These are phyloP conservation scores for Annona cherimola DNA, from an alignment of 164 flowering plant species.

Conservation along the genomic window DNA sequence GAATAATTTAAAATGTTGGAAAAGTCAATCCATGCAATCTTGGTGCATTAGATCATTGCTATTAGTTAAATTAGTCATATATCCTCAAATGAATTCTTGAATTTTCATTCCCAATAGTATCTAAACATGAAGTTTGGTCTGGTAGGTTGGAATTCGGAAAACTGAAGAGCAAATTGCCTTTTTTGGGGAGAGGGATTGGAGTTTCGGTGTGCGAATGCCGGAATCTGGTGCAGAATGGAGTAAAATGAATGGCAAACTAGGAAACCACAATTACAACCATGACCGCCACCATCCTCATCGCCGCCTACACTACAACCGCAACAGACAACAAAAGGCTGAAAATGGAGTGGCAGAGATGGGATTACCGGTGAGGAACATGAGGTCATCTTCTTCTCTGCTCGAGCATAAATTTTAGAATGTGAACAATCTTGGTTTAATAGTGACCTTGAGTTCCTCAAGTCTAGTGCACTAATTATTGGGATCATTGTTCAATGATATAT, in stretches of 20 bases:
- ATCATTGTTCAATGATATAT: too few relatives aligned
- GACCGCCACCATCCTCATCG: too few relatives aligned
- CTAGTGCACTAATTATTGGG: too few relatives aligned
- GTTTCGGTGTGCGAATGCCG: not conserved
- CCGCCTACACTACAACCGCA: not conserved
- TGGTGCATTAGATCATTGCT: too few relatives aligned
- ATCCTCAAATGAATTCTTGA: not conserved
- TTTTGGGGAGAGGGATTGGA: not conserved
- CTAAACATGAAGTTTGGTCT: not conserved
- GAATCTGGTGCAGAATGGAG: not conserved
- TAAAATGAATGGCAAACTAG: not conserved
- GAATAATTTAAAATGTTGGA: too few relatives aligned
- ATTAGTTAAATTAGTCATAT: too few relatives aligned
- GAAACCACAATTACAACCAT: not conserved
- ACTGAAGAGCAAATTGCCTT: not conserved
- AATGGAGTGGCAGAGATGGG: slow-evolving; percentile 1
- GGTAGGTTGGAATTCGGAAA: not conserved
- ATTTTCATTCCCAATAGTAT: not conserved
- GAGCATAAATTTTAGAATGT: not conserved
- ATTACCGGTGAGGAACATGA: not conserved
- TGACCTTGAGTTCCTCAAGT: too few relatives aligned
- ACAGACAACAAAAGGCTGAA: not conserved
- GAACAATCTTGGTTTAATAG: not conserved
- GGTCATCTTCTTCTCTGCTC: not conserved
- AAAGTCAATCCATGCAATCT: too few relatives aligned